Evolutionary conservation across 2,329 filamentous ascomycete genomes (phyloP).

Genomic region (Neopestalotiopsis sp.): DNA sequence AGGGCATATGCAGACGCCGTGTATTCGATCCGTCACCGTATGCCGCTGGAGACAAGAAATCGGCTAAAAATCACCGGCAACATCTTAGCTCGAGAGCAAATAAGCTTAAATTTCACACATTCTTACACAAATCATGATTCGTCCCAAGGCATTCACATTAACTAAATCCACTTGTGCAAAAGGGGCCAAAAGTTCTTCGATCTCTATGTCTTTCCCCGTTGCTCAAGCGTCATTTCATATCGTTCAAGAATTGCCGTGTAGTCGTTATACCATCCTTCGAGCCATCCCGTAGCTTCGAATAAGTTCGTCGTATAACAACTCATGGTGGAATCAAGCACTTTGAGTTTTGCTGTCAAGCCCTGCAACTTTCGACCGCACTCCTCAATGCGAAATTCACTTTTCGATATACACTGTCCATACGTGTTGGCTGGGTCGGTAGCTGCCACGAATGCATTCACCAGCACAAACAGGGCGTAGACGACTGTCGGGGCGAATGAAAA

Average conservation of each 20-base stretch:
- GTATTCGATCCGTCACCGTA: not conserved
- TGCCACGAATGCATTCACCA: constrained; percentile 9
- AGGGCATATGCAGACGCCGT: not conserved
- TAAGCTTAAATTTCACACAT: not conserved
- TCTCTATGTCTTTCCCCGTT: not conserved
- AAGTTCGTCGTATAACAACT: constrained; percentile 13
- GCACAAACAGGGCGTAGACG: constrained; percentile 14
- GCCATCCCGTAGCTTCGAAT: constrained; percentile 15
- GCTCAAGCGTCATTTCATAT: constrained; percentile 2
- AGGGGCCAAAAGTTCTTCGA: not conserved
- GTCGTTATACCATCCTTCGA: constrained; percentile 16
- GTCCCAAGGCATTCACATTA: no score
- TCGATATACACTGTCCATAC: constrained; percentile 3
- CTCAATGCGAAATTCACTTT: constrained; percentile 3
- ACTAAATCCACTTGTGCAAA: not conserved
- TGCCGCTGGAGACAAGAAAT: not conserved
- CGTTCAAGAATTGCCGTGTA: constrained; percentile 8
- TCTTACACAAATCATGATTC: not conserved
- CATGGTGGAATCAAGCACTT: not conserved
- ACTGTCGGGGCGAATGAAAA: constrained; percentile 14
- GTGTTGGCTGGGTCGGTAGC: constrained; percentile 6
- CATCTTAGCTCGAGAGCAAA: not conserved
- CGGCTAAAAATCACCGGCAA: not conserved
- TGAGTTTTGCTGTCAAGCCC: not conserved
- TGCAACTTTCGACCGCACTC: constrained; percentile 12